A percentile compares a stretch with the other conserved stretches of the same genome.
These are phyloP conservation scores for Collybiopsis luxurians DNA, from an alignment of 768 basidiomycete genomes.

Conservation along the genomic window DNA sequence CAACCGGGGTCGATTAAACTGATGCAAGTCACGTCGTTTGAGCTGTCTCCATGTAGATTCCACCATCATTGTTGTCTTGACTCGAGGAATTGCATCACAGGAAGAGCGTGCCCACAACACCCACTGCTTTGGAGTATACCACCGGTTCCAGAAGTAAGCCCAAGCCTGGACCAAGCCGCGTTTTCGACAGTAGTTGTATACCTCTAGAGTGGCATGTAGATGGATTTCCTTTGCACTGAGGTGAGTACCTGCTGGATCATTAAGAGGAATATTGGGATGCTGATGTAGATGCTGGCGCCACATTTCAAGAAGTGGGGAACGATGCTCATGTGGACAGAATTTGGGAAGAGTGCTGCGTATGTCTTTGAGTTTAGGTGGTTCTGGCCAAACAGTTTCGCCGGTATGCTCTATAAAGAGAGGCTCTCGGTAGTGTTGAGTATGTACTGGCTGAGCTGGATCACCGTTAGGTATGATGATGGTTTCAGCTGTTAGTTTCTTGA, in stretches of 20 bases:
- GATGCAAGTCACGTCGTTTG: neutral
- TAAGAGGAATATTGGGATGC: neutral
- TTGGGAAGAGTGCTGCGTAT: neutral
- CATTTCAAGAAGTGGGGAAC: neutral
- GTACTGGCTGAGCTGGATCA: no score
- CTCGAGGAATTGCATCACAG: neutral
- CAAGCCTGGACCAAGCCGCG: slow-evolving; percentile 21
- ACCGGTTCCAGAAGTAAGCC: slow-evolving; percentile 27
- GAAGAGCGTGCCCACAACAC: slow-evolving; percentile 17
- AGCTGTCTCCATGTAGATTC: neutral
- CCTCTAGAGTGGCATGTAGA: neutral
- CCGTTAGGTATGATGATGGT: no score
- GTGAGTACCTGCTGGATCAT: neutral
- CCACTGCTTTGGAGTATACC: slow-evolving; percentile 26
- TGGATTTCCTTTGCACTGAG: neutral
- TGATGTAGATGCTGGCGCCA: neutral
- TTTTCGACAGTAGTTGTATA: slow-evolving; percentile 20
- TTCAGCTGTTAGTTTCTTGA: no score
- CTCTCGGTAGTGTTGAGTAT: no score
- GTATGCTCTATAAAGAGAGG: neutral
- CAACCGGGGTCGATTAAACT: neutral
- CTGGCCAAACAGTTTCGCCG: neutral
- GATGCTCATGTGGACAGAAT: neutral
- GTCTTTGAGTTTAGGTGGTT: neutral
- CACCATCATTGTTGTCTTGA: neutral